Base-by-base conservation (phyloP, 108 stramenopile genomes). In the Thalassiosira profunda region DNA sequence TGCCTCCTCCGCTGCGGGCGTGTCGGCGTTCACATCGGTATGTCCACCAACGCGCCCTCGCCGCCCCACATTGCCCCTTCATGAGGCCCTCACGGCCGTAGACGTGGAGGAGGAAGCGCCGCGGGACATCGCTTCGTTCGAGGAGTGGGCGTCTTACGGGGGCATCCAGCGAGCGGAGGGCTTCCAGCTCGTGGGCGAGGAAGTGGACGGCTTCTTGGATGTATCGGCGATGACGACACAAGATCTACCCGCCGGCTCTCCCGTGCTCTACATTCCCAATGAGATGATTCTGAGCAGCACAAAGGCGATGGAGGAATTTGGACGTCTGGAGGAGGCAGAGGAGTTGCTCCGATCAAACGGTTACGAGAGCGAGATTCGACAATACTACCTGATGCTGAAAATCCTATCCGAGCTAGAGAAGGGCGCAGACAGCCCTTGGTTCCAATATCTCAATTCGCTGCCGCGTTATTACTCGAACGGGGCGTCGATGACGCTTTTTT, bases 381-480 rank as follows among this genome's bases (percentile, higher is more conserved):
- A 31, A 31, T 67, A 59, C 38, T 59, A 67, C 18, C 58, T 67
- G 14, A 59, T 67, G 15, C 30, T 58, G 12, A 67, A 67, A 17
- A 9, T 67, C n/a, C 12, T 67, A 0, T 5, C 6, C 1, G 65
- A 67, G 43, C 59, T 59, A 20, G 65, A 67, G 44, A 37, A 30
- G 12, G 65, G 65, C 5, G 46, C 23, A 24, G 55, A 63, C 21
- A 63, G 48, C 9, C 68, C 68, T 1, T 70, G 61, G 49, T 63
- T 53, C n/a, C 56, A 56, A 29, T 62, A 25, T 18, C 25, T 74
- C 6, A 38, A 68, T 28, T 59, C 73, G 12, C 30, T 74, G 12
- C 73, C 73, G n/a, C 4, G 73, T 29, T 68, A 74, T 28, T 68
- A 59, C 25, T 59, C 58, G 11, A 63, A 67, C 40, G 73, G 66